A percentile compares a stretch with the other conserved stretches of the same genome.
Conservation (phyloP, 495 filamentous ascomycete genomes). For the Podospora sp. region DNA sequence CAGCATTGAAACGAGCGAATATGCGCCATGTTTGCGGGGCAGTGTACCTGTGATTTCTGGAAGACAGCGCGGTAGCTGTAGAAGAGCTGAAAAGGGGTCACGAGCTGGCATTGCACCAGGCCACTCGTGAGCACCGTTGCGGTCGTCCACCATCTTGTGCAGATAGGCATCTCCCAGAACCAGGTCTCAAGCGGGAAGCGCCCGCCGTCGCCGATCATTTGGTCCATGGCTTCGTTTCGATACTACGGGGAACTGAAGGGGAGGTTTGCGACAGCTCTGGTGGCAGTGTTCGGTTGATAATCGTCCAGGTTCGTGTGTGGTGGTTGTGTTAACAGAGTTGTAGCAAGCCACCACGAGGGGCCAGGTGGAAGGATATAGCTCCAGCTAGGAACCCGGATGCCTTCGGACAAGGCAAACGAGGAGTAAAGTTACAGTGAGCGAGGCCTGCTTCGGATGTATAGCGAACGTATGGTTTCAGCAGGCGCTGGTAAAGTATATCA, state of each 20-base stretch:
- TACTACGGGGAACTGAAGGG: background rate
- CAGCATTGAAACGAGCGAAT: background rate
- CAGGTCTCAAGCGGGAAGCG: constrained; percentile 90
- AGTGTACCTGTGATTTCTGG: constrained; percentile 75
- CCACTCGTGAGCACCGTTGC: constrained; percentile 87
- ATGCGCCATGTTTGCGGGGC: background rate
- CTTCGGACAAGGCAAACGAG: background rate
- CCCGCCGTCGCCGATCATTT: constrained; percentile 65
- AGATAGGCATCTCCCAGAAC: constrained; percentile 97
- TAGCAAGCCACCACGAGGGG: background rate
- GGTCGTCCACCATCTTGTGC: constrained; percentile 94
- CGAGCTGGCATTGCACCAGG: constrained; percentile 87
- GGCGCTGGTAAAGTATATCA: background rate
- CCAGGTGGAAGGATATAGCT: background rate
- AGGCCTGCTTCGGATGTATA: background rate
- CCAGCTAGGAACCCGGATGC: background rate
- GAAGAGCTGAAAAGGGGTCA: constrained; percentile 92
- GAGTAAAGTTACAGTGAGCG: background rate
- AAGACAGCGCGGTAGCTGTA: constrained; percentile 95
- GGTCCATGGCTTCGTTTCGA: constrained; percentile 57
- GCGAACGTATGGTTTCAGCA: background rate
- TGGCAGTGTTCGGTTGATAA: background rate
- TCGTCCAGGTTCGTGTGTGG: background rate
- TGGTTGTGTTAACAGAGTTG: background rate
- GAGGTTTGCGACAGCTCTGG: background rate